Conservation (phyloP, 169 alveolate genomes). For the Cyclospora cayetanensis region DNA sequence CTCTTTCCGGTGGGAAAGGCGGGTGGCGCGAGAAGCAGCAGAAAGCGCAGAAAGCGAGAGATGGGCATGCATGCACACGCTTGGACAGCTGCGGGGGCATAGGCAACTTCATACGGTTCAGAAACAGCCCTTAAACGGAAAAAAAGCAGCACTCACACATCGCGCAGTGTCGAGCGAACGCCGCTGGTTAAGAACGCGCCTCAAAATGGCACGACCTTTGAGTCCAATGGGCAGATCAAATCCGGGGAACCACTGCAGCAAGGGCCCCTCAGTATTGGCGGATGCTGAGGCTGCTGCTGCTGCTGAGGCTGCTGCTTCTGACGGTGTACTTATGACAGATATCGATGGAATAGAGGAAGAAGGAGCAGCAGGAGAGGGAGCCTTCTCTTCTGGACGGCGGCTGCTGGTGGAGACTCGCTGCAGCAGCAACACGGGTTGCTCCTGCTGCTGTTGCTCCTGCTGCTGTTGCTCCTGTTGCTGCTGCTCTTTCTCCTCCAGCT, state of each 20-base stretch:
- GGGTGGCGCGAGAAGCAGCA: constrained; percentile 12
- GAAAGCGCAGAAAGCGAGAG: background rate
- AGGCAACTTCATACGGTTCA: background rate
- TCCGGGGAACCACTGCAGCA: constrained; percentile 66
- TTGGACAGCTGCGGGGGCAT: background rate
- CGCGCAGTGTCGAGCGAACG: constrained; percentile 50
- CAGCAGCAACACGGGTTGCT: no score
- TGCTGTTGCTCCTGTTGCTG: background rate
- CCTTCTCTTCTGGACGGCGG: no score
- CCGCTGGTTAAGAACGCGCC: constrained; percentile 56
- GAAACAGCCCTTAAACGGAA: background rate
- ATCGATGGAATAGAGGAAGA: no score
- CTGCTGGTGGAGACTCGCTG: no score
- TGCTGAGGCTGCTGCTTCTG: background rate
- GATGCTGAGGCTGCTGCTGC: constrained; percentile 13
- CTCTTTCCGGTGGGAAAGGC: background rate
- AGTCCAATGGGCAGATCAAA: constrained; percentile 68
- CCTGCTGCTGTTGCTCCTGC: constrained; percentile 10
- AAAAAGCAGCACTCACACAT: constrained; percentile 54
- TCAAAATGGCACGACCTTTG: constrained; percentile 34
- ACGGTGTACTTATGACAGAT: no score
- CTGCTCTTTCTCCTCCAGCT: background rate
- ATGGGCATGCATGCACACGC: background rate
- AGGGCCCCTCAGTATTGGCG: background rate
- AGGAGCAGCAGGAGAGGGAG: no score